These are phyloP conservation scores for Crithidia bombi DNA, from an alignment of 208 protist genomes.

Conservation along the genomic window DNA sequence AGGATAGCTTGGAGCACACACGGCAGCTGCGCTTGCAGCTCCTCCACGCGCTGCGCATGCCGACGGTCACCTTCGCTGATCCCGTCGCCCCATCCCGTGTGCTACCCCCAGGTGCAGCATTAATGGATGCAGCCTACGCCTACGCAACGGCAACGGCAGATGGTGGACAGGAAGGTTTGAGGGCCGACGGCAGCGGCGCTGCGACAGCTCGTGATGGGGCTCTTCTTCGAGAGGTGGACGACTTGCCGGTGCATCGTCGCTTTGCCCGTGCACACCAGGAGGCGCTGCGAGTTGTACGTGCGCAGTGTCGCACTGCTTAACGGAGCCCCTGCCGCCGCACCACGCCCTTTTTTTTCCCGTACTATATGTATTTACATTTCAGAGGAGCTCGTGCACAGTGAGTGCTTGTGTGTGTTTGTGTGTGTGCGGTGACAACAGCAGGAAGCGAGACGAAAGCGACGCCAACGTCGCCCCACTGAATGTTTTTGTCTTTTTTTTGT, in stretches of 20 bases:
- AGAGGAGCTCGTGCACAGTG: too few relatives aligned
- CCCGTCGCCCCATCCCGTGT: background rate
- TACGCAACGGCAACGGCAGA: constrained; percentile 2
- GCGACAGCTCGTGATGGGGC: background rate
- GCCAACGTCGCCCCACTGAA: too few relatives aligned
- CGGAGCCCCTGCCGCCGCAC: background rate
- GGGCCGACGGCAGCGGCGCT: background rate
- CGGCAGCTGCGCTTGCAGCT: constrained; percentile 52
- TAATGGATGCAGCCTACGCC: constrained; percentile 16
- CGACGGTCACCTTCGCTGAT: constrained; percentile 52
- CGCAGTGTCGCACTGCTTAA: constrained; percentile 47
- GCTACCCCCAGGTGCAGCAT: background rate
- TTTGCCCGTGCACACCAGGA: constrained; percentile 83
- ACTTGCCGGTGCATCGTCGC: constrained; percentile 73
- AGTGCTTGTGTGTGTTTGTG: too few relatives aligned
- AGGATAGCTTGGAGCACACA: constrained; percentile 24
- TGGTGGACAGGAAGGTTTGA: background rate
- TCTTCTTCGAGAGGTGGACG: constrained; percentile 9
- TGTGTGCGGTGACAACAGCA: too few relatives aligned
- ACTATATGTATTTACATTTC: too few relatives aligned
- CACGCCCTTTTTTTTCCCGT: background rate
- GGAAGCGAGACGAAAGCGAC: too few relatives aligned
- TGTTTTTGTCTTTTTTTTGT: too few relatives aligned
- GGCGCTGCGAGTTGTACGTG: constrained; percentile 57
- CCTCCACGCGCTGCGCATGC: constrained; percentile 51